A percentile compares a stretch with the other conserved stretches of the same genome.
These are phyloP conservation scores for Wickerhamiella brachini DNA, from an alignment of 805 yeast genomes.

Conservation along the genomic window DNA sequence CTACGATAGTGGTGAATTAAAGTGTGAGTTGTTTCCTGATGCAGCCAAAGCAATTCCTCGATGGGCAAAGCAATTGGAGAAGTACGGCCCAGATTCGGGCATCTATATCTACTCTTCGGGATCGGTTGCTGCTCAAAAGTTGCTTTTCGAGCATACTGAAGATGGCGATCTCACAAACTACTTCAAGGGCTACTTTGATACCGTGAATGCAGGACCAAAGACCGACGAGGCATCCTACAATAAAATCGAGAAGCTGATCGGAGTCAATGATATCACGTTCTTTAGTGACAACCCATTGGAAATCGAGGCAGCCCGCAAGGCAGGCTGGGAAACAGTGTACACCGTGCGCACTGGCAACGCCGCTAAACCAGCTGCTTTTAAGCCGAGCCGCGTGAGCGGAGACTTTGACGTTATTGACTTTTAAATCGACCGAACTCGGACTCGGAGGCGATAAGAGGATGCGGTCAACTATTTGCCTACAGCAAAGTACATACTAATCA, in stretches of 20 bases:
- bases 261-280: constrained; percentile 36
- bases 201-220: constrained; percentile 70
- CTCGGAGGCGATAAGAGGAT: neutral
- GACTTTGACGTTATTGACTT: neutral
- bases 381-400: neutral
- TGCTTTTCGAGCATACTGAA: constrained; percentile 51
- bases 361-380: constrained; percentile 11
- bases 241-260: constrained; percentile 36
- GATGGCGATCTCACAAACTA: constrained; percentile 31
- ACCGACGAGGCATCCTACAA: constrained; percentile 41
- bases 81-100: constrained; percentile 15
- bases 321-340: constrained; percentile 45
- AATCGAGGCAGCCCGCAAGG: constrained; percentile 55
- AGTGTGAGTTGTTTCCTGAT: constrained; percentile 66
- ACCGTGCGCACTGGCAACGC: constrained; percentile 69
- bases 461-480: neutral
- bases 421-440: no score
- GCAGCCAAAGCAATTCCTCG: constrained; percentile 43
- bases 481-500: neutral
- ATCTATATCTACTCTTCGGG: constrained; percentile 82
- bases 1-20: constrained; percentile 58
- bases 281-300: constrained; percentile 72
- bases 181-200: constrained; percentile 66
- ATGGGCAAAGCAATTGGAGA: constrained; percentile 23
- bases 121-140: constrained; percentile 71